Evolutionary conservation across 164 flowering plant species (phyloP).

Genomic region (Vitis amurensis): DNA sequence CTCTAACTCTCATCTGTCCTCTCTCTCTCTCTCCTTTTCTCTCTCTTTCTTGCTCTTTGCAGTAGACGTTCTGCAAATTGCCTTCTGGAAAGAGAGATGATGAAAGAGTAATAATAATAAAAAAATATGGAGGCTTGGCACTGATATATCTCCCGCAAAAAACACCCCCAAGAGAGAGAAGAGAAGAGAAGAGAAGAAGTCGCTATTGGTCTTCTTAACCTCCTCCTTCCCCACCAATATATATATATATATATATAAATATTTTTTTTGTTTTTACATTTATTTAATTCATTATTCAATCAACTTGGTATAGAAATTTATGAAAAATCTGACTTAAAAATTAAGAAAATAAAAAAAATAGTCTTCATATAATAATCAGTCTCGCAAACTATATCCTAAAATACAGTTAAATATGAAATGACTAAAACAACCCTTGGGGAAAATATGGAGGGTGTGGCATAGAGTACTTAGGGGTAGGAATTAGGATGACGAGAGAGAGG

Average conservation of each 20-base stretch:
- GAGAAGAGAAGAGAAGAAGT: conserved; percentile 39
- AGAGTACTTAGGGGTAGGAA: too few relatives aligned
- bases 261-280: not conserved
- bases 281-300: conserved; percentile 6
- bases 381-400: too few relatives aligned
- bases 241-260: conserved; percentile 2
- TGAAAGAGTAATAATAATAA: conserved; percentile 16
- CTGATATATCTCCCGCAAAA: conserved; percentile 23
- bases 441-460: too few relatives aligned
- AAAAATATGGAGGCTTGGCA: conserved; percentile 17
- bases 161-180: conserved; percentile 22
- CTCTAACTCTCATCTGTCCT: conserved; percentile 4
- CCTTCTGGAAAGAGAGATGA: conserved; percentile 47
- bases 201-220: conserved; percentile 41
- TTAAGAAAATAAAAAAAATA: too few relatives aligned
- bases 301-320: conserved; percentile 16
- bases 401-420: not conserved
- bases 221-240: conserved; percentile 17
- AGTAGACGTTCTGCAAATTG: conserved; percentile 37
- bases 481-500: too few relatives aligned
- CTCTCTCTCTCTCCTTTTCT: conserved; percentile 31
- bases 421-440: conserved; percentile 9
- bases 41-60: conserved; percentile 32
- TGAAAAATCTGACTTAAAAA: not conserved
- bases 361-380: too few relatives aligned